Percentiles rank a stretch among this genome's conserved stretches.
phyloP scores from a whole-genome alignment of 495 filamentous ascomycete species.

The Tuber magnatum region DNA sequence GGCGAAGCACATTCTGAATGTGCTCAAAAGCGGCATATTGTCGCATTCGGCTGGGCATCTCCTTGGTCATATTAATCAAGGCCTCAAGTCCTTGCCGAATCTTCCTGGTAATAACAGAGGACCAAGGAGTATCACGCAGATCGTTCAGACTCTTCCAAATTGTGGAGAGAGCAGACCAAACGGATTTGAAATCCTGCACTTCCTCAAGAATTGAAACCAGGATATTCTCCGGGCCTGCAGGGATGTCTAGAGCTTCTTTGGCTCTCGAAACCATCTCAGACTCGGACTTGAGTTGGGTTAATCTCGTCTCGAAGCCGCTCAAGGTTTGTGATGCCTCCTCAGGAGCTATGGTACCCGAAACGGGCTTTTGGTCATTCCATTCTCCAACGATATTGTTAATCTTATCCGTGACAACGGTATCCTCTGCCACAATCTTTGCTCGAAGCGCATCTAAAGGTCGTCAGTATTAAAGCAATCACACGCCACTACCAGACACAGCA shows the following conservation, averaged over 20 bases:
- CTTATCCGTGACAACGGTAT: conserved; percentile 79
- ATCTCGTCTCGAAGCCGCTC: conserved; percentile 67
- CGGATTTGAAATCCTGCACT: conserved; percentile 96
- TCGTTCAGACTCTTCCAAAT: conserved; percentile 97
- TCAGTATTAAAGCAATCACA: background rate
- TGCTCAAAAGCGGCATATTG: conserved; percentile 99
- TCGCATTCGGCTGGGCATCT: conserved; percentile 98
- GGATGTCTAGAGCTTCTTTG: conserved; percentile 90
- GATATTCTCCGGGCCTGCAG: conserved; percentile 65
- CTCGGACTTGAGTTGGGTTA: conserved; percentile 74
- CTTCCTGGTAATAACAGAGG: conserved; percentile 84
- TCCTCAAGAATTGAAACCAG: conserved; percentile 81
- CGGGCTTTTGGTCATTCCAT: conserved; percentile 94
- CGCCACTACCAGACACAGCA: background rate
- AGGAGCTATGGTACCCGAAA: conserved; percentile 85
- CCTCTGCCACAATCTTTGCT: conserved; percentile 93
- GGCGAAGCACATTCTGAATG: conserved; percentile 81
- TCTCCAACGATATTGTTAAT: conserved; percentile 70
- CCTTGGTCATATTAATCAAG: conserved; percentile 95
- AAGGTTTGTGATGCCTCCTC: conserved; percentile 75
- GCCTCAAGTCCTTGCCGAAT: conserved; percentile 79
- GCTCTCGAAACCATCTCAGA: conserved; percentile 91
- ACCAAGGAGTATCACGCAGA: conserved; percentile 84
- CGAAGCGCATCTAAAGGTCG: conserved; percentile 61
- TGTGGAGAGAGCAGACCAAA: conserved; percentile 87